These are phyloP conservation scores for Trifolium dubium DNA, from an alignment of 306 rosid species.

Conservation along the genomic window DNA sequence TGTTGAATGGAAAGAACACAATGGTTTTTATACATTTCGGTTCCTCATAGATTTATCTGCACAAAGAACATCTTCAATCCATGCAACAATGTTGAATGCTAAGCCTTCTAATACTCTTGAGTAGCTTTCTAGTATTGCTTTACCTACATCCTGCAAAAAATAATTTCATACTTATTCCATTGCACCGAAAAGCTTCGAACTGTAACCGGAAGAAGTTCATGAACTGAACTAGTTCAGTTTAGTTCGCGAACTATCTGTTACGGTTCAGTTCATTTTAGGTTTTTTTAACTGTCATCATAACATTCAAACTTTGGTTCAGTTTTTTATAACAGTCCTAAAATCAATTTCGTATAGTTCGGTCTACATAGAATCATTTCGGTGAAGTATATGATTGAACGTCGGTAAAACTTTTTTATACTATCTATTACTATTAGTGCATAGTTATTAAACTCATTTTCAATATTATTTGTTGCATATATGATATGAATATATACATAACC, in stretches of 20 bases:
- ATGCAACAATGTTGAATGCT: conserved; percentile 79
- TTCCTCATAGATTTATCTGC: conserved; percentile 60
- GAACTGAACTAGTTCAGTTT: too few relatives aligned
- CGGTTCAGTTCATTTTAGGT: too few relatives aligned
- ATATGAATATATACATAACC: not conserved
- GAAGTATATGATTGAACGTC: too few relatives aligned
- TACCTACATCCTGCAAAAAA: conserved; percentile 72
- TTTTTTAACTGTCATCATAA: too few relatives aligned
- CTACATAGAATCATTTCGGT: too few relatives aligned
- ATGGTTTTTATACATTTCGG: conserved; percentile 39
- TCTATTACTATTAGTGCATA: not conserved
- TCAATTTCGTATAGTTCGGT: too few relatives aligned
- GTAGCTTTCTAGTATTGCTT: conserved; percentile 73
- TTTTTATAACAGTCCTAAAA: too few relatives aligned
- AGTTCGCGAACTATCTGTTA: too few relatives aligned
- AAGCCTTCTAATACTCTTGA: conserved; percentile 78
- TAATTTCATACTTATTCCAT: conserved; percentile 4
- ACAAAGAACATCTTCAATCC: conserved; percentile 73
- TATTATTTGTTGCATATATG: conserved; percentile 4
- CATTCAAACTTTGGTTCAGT: too few relatives aligned
- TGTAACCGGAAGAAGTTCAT: too few relatives aligned
- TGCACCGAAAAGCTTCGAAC: too few relatives aligned
- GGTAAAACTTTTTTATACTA: not conserved
- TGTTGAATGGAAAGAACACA: conserved; percentile 30
- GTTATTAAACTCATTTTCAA: not conserved